Percentiles rank a stretch among this genome's conserved stretches.
phyloP scores from a whole-genome alignment of 495 filamentous ascomycete genomes.

The Aspergillus carlsbadensis region DNA sequence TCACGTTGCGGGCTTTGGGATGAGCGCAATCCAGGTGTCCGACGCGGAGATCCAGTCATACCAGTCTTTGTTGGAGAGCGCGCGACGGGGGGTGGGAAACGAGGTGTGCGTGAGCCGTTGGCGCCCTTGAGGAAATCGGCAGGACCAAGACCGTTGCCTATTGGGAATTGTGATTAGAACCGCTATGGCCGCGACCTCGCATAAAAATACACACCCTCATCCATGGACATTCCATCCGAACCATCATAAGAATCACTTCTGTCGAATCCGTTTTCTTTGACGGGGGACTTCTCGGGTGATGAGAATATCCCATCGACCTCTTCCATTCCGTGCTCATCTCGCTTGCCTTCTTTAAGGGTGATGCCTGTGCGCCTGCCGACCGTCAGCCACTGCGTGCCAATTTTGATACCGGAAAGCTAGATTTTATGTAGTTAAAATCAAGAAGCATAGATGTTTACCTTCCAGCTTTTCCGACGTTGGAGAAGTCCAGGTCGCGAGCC shows the following conservation, averaged over 20 bases:
- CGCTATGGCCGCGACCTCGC: neutral
- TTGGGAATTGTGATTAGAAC: neutral
- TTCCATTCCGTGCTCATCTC: constrained; percentile 92
- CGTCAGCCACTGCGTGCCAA: constrained; percentile 6
- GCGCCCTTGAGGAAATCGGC: constrained; percentile 40
- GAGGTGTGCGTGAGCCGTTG: constrained; percentile 30
- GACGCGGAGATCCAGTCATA: constrained; percentile 40
- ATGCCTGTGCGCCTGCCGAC: constrained; percentile 73
- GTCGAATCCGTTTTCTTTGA: constrained; percentile 37
- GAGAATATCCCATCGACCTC: constrained; percentile 83
- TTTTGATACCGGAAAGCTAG: neutral
- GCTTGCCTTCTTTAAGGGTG: constrained; percentile 73
- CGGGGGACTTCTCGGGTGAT: constrained; percentile 68
- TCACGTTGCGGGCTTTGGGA: constrained; percentile 38
- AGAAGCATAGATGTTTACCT: constrained; percentile 42
- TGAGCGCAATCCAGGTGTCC: constrained; percentile 42
- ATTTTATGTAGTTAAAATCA: neutral
- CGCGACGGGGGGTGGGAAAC: constrained; percentile 35
- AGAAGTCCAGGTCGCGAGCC: constrained; percentile 59
- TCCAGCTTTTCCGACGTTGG: constrained; percentile 62
- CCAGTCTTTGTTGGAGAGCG: constrained; percentile 48
- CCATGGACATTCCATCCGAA: constrained; percentile 50
- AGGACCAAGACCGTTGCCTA: constrained; percentile 44
- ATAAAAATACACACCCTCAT: constrained; percentile 37
- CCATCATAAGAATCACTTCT: constrained; percentile 33